Evolutionary conservation across 352 stramenopile genomes (phyloP), one percentile per base, ranked within the genome.

Genomic region (Phytophthora melonis): DNA sequence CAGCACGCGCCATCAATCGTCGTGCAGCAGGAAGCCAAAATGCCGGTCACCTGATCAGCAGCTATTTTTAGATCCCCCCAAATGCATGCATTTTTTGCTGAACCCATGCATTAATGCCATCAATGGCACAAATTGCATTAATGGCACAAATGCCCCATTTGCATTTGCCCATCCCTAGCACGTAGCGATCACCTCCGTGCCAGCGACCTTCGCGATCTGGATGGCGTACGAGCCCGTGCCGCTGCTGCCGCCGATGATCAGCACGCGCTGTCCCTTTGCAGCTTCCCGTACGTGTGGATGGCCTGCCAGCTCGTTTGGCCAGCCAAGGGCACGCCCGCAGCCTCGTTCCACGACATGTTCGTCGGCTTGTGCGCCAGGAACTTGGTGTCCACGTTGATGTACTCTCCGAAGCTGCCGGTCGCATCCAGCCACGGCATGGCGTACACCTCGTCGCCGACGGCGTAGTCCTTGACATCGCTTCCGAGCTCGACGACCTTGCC

Each of bases 141-240:
- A n/a, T n/a, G n/a, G n/a, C n/a, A n/a, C n/a, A n/a, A n/a, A n/a
- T n/a, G n/a, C n/a, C n/a, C n/a, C n/a, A n/a, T n/a, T n/a, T n/a
- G n/a, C n/a, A n/a, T n/a, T n/a, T n/a, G n/a, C n/a, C n/a, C n/a
- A n/a, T n/a, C n/a, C n/a, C n/a, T n/a, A n/a, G 41, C 72, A 75
- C 19, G 80, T 86, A 8, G 69, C 67, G 21, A 87, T 63, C 3
- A 80, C 67, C 41, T 49, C 47, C 18, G 70, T 75, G 1, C 74
- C 78, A 2, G 79, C 19, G 2, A 68, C 70, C 70, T 89, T 89
- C 25, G 85, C 83, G 56, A 95, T 78, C 56, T 94, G 87, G 27
- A 91, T 60, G 11, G 63, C 87, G 30, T 85, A 83, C 8, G 85
- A 27, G 18, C 89, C 89, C 32, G 85, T 88, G 56, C 83, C 81